phyloP scores from a whole-genome alignment of 2,329 filamentous ascomycete genomes.

The Orbilia quercus region DNA sequence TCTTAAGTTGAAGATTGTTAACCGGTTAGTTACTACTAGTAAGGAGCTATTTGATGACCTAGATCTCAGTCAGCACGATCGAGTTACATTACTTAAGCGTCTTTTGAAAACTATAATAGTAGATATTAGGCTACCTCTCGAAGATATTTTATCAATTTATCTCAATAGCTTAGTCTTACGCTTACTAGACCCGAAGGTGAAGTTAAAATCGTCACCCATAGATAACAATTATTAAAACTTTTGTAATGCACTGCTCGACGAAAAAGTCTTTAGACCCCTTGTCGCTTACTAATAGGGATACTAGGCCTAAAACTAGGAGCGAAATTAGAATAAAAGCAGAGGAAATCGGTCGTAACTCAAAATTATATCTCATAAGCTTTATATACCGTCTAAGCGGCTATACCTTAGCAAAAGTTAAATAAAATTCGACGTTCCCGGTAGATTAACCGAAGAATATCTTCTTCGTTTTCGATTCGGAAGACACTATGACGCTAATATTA shows the following conservation, averaged over 20 bases:
- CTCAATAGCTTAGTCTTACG: slow-evolving; percentile 61
- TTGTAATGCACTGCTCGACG: slow-evolving; percentile 63
- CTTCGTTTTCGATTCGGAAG: slow-evolving; percentile 63
- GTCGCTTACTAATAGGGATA: slow-evolving; percentile 21
- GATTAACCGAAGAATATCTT: slow-evolving; percentile 65
- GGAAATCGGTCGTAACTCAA: slow-evolving; percentile 15
- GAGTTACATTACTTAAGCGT: slow-evolving; percentile 7
- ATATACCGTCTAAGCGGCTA: slow-evolving; percentile 61
- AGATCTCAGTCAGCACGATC: slow-evolving; percentile 9
- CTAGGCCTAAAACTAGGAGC: no score
- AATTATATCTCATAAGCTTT: slow-evolving; percentile 64
- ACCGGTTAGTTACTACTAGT: slow-evolving; percentile 60
- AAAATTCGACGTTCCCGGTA: slow-evolving; percentile 63
- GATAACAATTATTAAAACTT: slow-evolving; percentile 64
- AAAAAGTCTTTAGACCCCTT: slow-evolving; percentile 61
- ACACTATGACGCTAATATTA: slow-evolving; percentile 64
- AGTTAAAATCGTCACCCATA: slow-evolving; percentile 61
- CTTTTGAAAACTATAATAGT: slow-evolving; percentile 35
- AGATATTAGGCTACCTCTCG: slow-evolving; percentile 60
- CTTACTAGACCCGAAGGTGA: slow-evolving; percentile 59
- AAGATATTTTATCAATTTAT: slow-evolving; percentile 60
- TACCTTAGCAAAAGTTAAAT: slow-evolving; percentile 58
- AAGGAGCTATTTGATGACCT: slow-evolving; percentile 53
- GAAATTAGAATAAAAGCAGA: not conserved
- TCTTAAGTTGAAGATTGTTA: slow-evolving; percentile 60